phyloP scores from a whole-genome alignment of 2,329 filamentous ascomycete genomes.

The Scedosporium minutisporum region DNA sequence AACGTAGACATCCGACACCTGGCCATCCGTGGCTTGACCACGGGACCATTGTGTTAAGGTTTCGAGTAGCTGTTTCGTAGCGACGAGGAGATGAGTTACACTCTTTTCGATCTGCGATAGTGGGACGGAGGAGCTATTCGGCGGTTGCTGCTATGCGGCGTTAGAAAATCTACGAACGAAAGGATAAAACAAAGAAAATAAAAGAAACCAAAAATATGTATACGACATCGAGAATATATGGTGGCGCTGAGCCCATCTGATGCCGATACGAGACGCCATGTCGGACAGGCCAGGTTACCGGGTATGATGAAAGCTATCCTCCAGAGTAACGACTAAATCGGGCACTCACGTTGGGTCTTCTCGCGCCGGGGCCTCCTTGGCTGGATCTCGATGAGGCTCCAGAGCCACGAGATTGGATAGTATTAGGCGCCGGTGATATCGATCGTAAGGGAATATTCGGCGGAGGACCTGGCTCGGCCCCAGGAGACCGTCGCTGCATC shows the following conservation, averaged over 20 bases:
- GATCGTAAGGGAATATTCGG: constrained; percentile 44
- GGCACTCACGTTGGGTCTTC: constrained; percentile 46
- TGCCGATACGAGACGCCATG: neutral
- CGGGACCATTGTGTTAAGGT: constrained; percentile 97
- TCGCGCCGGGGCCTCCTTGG: constrained; percentile 24
- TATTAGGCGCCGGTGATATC: constrained; percentile 47
- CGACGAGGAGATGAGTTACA: constrained; percentile 92
- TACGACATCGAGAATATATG: neutral
- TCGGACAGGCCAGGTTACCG: neutral
- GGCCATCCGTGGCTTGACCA: constrained; percentile 78
- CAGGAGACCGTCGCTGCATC: constrained; percentile 54
- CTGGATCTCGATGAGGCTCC: constrained; percentile 49
- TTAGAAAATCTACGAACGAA: neutral
- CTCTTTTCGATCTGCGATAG: constrained; percentile 98
- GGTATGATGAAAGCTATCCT: neutral
- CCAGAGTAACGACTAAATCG: neutral
- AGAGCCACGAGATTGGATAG: constrained; percentile 51
- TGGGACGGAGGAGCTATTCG: constrained; percentile 48
- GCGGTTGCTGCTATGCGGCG: neutral
- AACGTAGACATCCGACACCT: constrained; percentile 97
- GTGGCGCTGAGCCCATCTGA: too few species aligned
- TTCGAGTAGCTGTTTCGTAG: constrained; percentile 94
- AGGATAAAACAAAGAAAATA: neutral
- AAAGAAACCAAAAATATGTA: neutral
- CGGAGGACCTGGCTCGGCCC: constrained; percentile 48